These are phyloP conservation scores for Gastrolobium bilobum DNA, from an alignment of 306 rosid genomes.

Conservation along the genomic window DNA sequence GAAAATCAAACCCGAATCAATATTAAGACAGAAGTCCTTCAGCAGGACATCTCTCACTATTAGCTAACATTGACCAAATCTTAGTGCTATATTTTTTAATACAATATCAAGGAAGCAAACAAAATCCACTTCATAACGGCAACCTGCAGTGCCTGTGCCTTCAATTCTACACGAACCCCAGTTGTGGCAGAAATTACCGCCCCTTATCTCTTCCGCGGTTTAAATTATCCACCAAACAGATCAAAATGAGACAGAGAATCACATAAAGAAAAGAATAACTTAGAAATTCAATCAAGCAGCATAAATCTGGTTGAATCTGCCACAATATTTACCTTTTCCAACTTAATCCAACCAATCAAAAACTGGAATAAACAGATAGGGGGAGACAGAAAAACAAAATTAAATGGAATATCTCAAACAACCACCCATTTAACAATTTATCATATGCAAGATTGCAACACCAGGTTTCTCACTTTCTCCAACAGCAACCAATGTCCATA, in stretches of 20 bases:
- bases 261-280: constrained; percentile 19
- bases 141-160: constrained; percentile 29
- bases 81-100: not conserved
- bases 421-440: constrained; percentile 41
- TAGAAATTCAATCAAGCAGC: constrained; percentile 38
- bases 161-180: constrained; percentile 13
- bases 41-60: constrained; percentile 30
- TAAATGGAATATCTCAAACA: constrained; percentile 37
- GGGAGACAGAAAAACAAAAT: not conserved
- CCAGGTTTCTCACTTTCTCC: not conserved
- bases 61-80: constrained; percentile 39
- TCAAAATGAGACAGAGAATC: not conserved
- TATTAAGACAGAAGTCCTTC: constrained; percentile 39
- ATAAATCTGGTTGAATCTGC: constrained; percentile 20
- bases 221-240: constrained; percentile 40
- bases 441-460: constrained; percentile 34
- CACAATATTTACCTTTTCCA: constrained; percentile 44
- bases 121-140: constrained; percentile 31
- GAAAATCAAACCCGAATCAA: constrained; percentile 44
- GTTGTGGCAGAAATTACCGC: constrained; percentile 32
- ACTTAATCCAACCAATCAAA: constrained; percentile 40
- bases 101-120: constrained; percentile 29
- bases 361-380: constrained; percentile 11
- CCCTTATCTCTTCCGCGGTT: constrained; percentile 19
- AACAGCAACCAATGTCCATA: constrained; percentile 31